phyloP scores from a whole-genome alignment of 768 basidiomycete species.

The Tulasnella sp. region DNA sequence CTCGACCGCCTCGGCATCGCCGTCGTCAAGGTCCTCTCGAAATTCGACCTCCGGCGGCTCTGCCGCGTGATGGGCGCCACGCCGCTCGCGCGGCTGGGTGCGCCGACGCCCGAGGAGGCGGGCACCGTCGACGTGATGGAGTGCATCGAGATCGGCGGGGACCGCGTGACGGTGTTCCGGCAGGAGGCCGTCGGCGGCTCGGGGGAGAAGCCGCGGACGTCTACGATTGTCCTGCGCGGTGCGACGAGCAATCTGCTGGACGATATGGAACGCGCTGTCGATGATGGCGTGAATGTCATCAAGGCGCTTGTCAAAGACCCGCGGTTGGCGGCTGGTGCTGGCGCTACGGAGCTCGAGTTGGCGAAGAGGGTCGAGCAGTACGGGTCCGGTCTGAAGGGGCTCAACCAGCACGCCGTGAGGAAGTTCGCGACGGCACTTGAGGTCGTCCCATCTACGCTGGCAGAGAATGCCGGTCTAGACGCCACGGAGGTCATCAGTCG shows the following conservation, averaged over 20 bases:
- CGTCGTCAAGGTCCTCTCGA: conserved; percentile 93
- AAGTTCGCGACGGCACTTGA: conserved; percentile 82
- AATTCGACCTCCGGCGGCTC: conserved; percentile 89
- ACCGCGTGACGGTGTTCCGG: conserved; percentile 91
- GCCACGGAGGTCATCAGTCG: conserved; percentile 85
- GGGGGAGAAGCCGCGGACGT: conserved; percentile 69
- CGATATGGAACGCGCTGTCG: conserved; percentile 90
- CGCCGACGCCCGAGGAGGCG: conserved; percentile 92
- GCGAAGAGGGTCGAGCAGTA: conserved; percentile 71
- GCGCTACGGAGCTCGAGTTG: conserved; percentile 89
- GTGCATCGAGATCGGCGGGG: conserved; percentile 91
- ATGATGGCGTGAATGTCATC: conserved; percentile 94
- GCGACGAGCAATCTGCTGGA: conserved; percentile 91
- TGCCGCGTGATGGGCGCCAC: conserved; percentile 95
- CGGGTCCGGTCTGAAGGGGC: conserved; percentile 77
- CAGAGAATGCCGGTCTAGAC: conserved; percentile 85
- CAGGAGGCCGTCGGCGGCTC: conserved; percentile 58
- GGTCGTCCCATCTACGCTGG: conserved; percentile 81
- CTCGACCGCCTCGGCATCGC: conserved; percentile 88
- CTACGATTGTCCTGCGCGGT: conserved; percentile 90
- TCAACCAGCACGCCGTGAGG: conserved; percentile 88
- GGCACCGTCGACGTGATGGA: conserved; percentile 91
- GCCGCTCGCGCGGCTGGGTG: conserved; percentile 88
- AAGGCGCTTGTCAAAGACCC: conserved; percentile 84
- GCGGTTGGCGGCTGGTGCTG: conserved; percentile 84